phyloP scores from a whole-genome alignment of 2,329 filamentous ascomycete species.

The Aspergillus bombycis region DNA sequence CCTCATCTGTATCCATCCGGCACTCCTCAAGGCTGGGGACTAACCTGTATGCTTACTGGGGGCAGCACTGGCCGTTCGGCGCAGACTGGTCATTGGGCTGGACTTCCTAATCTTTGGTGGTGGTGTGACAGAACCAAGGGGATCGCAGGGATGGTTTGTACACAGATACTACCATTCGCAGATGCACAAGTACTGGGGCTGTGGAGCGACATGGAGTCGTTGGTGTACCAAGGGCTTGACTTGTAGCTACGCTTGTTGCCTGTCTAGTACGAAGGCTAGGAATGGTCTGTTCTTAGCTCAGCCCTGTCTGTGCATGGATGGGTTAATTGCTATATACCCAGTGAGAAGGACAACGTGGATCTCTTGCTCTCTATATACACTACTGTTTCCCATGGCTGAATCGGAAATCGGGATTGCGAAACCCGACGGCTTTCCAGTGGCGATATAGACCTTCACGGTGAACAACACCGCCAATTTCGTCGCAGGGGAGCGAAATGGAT shows the following conservation, averaged over 20 bases:
- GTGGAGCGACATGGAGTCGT: background rate
- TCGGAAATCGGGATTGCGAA: too few relatives aligned
- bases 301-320: too few relatives aligned
- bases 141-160: slow-evolving; percentile 56
- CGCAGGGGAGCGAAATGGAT: too few relatives aligned
- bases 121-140: slow-evolving; percentile 65
- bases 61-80: slow-evolving; percentile 4
- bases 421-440: too few relatives aligned
- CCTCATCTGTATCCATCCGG: background rate
- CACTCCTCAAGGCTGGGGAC: background rate
- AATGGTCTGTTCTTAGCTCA: background rate
- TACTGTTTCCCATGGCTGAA: too few relatives aligned
- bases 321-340: too few relatives aligned
- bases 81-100: slow-evolving; percentile 61
- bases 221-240: background rate
- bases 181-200: background rate
- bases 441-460: too few relatives aligned
- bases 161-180: slow-evolving; percentile 52
- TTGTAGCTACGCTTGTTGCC: background rate
- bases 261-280: rapidly evolving
- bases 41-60: background rate
- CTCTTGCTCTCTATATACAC: too few relatives aligned
- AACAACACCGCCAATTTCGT: too few relatives aligned
- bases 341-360: too few relatives aligned
- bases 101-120: slow-evolving; percentile 64